Conservation (phyloP, 2,329 filamentous ascomycete species). For the Diaporthe caulivora region DNA sequence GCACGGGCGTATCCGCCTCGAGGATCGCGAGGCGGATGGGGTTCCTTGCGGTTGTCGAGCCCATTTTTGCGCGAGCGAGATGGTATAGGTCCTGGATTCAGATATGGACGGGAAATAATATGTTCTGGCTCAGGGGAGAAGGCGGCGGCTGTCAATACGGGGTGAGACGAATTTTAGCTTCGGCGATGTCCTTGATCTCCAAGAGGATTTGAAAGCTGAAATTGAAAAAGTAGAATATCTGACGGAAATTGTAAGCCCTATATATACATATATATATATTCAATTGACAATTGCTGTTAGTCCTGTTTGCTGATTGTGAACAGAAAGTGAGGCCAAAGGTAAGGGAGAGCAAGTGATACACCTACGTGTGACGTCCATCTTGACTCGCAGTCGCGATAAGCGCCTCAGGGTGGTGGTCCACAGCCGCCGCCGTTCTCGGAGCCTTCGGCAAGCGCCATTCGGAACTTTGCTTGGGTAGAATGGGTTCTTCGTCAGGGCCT, state of each 20-base stretch:
- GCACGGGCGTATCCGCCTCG: constrained; percentile 85
- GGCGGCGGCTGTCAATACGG: neutral
- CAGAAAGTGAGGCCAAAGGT: neutral
- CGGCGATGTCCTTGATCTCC: neutral
- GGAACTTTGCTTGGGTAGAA: constrained; percentile 1
- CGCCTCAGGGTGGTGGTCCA: constrained; percentile 25
- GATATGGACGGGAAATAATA: neutral
- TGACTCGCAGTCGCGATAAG: constrained; percentile 33
- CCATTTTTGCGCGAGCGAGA: constrained; percentile 36
- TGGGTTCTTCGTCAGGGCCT: neutral
- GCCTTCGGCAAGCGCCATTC: constrained; percentile 20
- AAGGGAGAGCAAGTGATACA: neutral
- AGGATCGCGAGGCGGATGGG: constrained; percentile 83
- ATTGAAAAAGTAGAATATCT: neutral
- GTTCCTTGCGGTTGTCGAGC: constrained; percentile 45
- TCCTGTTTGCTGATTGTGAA: neutral
- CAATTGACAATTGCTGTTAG: neutral
- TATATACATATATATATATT: neutral
- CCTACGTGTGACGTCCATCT: constrained; percentile 31
- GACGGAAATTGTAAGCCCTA: neutral
- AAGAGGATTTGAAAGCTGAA: no score
- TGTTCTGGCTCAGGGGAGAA: neutral
- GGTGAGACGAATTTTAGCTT: constrained; percentile 10
- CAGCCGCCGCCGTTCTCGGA: constrained; percentile 35
- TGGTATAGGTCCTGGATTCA: neutral